Evolutionary conservation across 495 filamentous ascomycete genomes (phyloP).

Genomic region (Paragyromitra xinjiangensis): DNA sequence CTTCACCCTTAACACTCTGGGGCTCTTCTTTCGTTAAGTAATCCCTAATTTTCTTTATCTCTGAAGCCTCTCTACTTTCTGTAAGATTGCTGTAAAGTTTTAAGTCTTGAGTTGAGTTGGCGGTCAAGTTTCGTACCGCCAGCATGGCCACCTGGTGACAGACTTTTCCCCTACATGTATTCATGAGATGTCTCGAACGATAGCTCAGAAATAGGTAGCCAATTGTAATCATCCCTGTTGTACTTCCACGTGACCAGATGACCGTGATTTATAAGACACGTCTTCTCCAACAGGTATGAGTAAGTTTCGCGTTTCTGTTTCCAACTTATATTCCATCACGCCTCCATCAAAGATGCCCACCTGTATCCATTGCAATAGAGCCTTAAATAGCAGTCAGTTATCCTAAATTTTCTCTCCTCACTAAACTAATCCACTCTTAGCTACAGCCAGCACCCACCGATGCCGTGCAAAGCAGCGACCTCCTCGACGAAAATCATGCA

Average conservation of each 20-base stretch:
- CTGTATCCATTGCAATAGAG: slow-evolving; percentile 15
- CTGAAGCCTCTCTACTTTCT: too few species aligned
- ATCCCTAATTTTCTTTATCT: too few species aligned
- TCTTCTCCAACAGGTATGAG: background rate
- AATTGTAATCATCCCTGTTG: background rate
- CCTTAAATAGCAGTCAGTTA: slow-evolving; percentile 1
- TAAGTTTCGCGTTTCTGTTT: background rate
- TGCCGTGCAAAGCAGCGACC: background rate
- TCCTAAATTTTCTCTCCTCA: background rate
- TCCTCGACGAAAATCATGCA: slow-evolving; percentile 29
- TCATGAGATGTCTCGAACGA: background rate
- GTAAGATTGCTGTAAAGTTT: too few species aligned
- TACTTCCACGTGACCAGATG: background rate
- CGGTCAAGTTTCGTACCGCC: too few species aligned
- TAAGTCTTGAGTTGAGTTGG: too few species aligned
- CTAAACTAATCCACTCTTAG: background rate
- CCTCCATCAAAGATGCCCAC: background rate
- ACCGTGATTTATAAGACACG: slow-evolving; percentile 8
- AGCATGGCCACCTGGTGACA: too few species aligned
- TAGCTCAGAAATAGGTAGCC: background rate
- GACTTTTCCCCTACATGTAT: too few species aligned
- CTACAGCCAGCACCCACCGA: background rate
- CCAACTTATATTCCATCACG: background rate
- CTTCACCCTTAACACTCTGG: too few species aligned
- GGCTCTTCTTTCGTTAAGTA: too few species aligned